Conservation (phyloP, 2,329 filamentous ascomycete genomes). For the Tolypocladium tropicale region DNA sequence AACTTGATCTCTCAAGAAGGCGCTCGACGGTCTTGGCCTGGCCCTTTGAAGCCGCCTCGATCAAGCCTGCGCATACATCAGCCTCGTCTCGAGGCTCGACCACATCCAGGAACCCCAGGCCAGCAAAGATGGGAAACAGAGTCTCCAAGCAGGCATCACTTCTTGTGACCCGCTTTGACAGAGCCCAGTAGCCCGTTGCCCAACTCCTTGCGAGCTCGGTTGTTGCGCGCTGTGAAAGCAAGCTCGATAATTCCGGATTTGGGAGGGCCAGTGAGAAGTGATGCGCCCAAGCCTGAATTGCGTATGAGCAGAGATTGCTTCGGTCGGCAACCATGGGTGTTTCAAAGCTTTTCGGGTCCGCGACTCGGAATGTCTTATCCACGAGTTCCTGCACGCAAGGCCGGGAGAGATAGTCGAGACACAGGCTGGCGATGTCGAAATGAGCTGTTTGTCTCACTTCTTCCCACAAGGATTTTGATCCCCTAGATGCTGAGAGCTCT, state of each 20-base stretch:
- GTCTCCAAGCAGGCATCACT: background rate
- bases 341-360: background rate
- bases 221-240: background rate
- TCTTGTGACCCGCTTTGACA: background rate
- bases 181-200: background rate
- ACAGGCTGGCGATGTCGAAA: background rate
- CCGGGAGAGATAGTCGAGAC: background rate
- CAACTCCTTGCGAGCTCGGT: background rate
- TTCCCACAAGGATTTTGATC: background rate
- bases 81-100: background rate
- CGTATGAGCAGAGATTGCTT: background rate
- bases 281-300: background rate
- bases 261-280: background rate
- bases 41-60: background rate
- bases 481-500: background rate
- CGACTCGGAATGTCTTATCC: background rate
- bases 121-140: background rate
- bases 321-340: background rate
- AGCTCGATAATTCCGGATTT: background rate
- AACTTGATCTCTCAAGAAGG: background rate
- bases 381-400: background rate
- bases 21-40: background rate
- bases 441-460: background rate
- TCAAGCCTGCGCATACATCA: background rate
- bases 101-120: background rate